Evolutionary conservation across 768 basidiomycete genomes (phyloP).

Genomic region (Candolleomyces aberdarensis): DNA sequence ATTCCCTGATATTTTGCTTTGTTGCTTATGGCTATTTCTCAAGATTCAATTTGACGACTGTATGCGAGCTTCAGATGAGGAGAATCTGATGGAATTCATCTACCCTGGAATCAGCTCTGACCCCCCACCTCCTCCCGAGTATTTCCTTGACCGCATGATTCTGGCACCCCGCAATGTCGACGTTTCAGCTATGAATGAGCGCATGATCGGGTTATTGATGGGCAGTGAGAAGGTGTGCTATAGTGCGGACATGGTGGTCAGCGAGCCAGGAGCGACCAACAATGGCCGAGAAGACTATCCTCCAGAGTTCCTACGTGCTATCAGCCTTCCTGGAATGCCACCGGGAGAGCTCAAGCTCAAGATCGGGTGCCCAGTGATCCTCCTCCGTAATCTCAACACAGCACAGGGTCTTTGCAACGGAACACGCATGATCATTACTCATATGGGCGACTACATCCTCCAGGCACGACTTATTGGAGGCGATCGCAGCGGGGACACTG

Average conservation of each 20-base stretch:
- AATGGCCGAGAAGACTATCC: too few relatives aligned
- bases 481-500: too few relatives aligned
- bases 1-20: too few relatives aligned
- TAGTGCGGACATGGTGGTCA: background rate
- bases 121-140: constrained; percentile 16
- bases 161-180: constrained; percentile 29
- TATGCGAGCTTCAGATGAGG: background rate
- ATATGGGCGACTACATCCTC: too few relatives aligned
- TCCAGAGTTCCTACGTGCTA: background rate
- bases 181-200: constrained; percentile 28
- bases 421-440: constrained; percentile 19
- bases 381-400: constrained; percentile 27
- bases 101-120: constrained; percentile 5
- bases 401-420: constrained; percentile 26
- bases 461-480: too few relatives aligned
- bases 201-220: constrained; percentile 9
- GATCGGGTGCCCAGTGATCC: constrained; percentile 25
- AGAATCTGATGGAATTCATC: background rate
- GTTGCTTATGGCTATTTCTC: too few relatives aligned
- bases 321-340: constrained; percentile 31
- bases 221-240: background rate
- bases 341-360: constrained; percentile 26
- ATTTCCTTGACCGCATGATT: constrained; percentile 32
- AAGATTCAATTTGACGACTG: too few relatives aligned
- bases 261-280: too few relatives aligned